Evolutionary conservation across 2,329 filamentous ascomycete species (phyloP).

Genomic region (Chaetothyriales sp.): DNA sequence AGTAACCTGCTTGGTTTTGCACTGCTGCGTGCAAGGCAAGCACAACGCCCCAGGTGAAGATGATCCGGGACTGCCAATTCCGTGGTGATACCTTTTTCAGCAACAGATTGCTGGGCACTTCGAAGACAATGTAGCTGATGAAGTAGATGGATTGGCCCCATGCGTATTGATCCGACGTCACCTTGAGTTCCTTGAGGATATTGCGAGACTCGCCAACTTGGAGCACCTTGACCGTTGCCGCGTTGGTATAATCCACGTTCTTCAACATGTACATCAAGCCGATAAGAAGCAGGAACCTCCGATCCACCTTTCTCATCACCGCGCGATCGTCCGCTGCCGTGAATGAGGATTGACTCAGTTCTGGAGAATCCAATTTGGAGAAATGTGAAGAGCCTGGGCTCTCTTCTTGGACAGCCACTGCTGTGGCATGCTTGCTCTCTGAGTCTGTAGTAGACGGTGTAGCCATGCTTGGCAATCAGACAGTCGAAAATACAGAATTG

Average conservation of each 20-base stretch:
- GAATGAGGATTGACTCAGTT: conserved; percentile 22
- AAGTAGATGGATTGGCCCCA: conserved; percentile 18
- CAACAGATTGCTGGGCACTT: conserved; percentile 27
- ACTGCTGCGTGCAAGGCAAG: conserved; percentile 27
- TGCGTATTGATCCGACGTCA: conserved; percentile 29
- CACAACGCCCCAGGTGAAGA: conserved; percentile 26
- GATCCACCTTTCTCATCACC: conserved; percentile 40
- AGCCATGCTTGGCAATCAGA: not conserved
- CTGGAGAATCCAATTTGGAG: not conserved
- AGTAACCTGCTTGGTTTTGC: conserved; percentile 25
- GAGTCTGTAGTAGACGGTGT: not conserved
- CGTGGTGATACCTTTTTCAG: conserved; percentile 25
- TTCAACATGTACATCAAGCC: conserved; percentile 50
- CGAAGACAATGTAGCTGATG: conserved; percentile 28
- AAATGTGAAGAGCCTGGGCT: not conserved
- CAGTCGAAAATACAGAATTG: not conserved
- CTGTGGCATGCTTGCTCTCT: not conserved
- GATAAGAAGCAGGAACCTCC: conserved; percentile 49
- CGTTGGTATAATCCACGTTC: conserved; percentile 29
- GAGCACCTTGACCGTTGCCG: conserved; percentile 28
- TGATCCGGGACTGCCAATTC: conserved; percentile 25
- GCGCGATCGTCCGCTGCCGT: conserved; percentile 24
- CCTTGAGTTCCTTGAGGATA: conserved; percentile 25
- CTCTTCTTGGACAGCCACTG: not conserved
- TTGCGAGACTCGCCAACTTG: conserved; percentile 27